Percentiles rank a stretch among this genome's conserved stretches.
Conservation (phyloP, 1,284 basidiomycete species). For the Puccinia hordei region DNA sequence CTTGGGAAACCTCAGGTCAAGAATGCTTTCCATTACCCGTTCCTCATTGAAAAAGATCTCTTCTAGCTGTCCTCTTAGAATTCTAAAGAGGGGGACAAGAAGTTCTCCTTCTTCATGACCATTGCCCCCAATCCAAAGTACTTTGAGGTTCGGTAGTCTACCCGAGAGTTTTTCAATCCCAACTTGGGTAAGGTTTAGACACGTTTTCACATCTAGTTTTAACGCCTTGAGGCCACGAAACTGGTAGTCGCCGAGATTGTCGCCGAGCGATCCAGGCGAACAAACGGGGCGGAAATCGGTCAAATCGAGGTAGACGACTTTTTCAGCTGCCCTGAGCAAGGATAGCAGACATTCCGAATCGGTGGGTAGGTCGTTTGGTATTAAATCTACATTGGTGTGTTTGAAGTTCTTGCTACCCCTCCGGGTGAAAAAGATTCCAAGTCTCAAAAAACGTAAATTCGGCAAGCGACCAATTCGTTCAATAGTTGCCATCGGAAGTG, state of each 20-base stretch:
- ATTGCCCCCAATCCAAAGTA: neutral
- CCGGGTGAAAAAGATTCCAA: neutral
- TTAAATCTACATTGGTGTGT: too few relatives aligned
- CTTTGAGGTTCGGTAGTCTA: constrained; percentile 6
- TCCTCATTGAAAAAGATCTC: constrained; percentile 5
- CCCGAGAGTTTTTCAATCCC: neutral
- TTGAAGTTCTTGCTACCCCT: too few relatives aligned
- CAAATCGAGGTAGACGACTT: neutral
- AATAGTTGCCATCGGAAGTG: neutral
- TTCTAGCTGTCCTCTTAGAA: neutral
- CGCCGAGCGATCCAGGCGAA: neutral
- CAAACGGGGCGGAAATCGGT: constrained; percentile 9
- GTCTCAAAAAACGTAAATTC: neutral
- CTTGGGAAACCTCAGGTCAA: neutral
- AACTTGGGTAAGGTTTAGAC: neutral
- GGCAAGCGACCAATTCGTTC: neutral
- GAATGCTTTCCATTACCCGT: neutral
- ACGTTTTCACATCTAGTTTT: neutral
- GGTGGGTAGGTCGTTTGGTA: too few relatives aligned
- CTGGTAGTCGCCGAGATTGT: neutral
- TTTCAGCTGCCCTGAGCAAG: neutral
- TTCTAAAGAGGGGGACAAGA: neutral
- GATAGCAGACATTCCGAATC: neutral
- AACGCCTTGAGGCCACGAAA: neutral
- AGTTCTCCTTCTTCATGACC: neutral